Percentiles rank a stretch among this genome's conserved stretches.
Conservation (phyloP, 345 rosid species). For the Salix purpurea region DNA sequence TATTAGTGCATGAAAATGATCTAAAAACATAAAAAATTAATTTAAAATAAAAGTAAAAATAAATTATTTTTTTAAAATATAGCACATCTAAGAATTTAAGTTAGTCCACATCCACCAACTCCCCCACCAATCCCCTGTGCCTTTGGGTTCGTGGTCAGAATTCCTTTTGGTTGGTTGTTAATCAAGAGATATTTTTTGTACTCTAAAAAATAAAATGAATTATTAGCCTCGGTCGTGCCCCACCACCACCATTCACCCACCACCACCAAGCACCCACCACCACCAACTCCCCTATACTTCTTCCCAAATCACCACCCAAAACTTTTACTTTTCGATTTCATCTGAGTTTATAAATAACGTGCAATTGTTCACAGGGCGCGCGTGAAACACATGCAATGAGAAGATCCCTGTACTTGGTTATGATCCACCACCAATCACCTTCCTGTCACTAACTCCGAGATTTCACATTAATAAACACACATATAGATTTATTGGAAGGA, state of each 20-base stretch:
- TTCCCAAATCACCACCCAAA: neutral
- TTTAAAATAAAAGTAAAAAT: too few species aligned
- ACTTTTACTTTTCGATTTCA: neutral
- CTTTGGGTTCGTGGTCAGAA: neutral
- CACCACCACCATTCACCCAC: neutral
- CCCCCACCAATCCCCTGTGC: neutral
- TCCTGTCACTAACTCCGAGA: too few species aligned
- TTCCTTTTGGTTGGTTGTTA: neutral
- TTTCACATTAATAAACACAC: too few species aligned
- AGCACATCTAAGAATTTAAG: too few species aligned
- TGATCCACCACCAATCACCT: too few species aligned
- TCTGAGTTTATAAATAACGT: neutral
- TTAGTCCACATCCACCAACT: neutral
- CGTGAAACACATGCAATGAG: neutral
- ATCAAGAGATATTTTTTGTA: neutral
- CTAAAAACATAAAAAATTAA: too few species aligned
- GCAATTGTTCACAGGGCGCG: neutral
- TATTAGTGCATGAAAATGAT: too few species aligned
- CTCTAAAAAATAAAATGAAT: neutral
- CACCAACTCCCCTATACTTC: neutral
- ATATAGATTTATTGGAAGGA: too few species aligned
- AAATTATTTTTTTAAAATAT: too few species aligned
- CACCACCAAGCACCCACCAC: neutral
- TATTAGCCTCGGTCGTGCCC: neutral
- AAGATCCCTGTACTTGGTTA: too few species aligned